Conservation (phyloP, 441 rosid genomes). For the Syzygium malaccense region DNA sequence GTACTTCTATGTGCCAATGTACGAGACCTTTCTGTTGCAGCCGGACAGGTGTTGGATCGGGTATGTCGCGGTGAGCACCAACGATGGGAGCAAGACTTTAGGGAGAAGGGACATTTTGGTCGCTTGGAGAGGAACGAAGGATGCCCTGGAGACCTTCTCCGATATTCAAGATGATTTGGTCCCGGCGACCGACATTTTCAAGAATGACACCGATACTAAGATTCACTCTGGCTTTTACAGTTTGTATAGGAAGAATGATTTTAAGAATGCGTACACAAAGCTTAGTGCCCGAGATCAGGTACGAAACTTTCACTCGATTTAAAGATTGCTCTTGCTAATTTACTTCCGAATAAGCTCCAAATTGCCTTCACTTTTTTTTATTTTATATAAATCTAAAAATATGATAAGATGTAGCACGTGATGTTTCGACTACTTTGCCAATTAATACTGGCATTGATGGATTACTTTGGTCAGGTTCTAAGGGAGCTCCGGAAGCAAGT, state of each 20-base stretch:
- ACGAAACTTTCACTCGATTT: not conserved
- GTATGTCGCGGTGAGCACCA: not conserved
- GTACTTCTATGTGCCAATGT: constrained; percentile 17
- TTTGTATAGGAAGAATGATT: not conserved
- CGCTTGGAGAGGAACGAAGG: not conserved
- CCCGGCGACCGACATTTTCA: not conserved
- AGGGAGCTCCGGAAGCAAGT: not conserved
- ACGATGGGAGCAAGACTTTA: not conserved
- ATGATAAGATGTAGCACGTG: not conserved
- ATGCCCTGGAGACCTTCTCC: fast-evolving
- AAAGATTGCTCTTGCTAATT: not conserved
- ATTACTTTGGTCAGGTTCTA: not conserved
- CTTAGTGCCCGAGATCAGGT: not conserved
- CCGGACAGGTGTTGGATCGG: not conserved
- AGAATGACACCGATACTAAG: not conserved
- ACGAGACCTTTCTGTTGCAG: fast-evolving
- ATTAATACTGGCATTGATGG: not conserved
- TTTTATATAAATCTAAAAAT: not conserved
- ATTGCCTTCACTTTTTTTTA: not conserved
- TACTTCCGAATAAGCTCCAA: not conserved
- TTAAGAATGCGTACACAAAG: fast-evolving
- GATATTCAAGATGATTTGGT: not conserved
- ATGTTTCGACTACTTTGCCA: not conserved
- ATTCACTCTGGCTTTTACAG: not conserved
- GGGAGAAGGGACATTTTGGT: constrained; percentile 5